Evolutionary conservation across 2,329 filamentous ascomycete species (phyloP).

Genomic region (Ophiostoma quercus): DNA sequence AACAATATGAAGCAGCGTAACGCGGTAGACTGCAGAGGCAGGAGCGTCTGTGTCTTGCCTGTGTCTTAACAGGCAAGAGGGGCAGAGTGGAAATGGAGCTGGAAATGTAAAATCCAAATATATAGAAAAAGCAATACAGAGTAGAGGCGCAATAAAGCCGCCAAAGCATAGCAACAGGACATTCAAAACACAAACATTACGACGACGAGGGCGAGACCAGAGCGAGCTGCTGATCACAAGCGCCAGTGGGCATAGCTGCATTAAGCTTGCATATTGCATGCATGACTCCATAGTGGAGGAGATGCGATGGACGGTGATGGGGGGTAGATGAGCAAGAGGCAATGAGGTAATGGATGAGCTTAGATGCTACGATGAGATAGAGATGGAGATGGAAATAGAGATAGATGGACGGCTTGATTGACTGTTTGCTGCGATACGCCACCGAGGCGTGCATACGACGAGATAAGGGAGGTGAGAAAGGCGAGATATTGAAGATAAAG

Average conservation of each 20-base stretch:
- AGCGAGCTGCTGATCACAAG: not conserved
- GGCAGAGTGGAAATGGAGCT: not conserved
- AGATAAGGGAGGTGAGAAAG: not conserved
- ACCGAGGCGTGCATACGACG: not conserved
- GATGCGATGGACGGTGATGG: not conserved
- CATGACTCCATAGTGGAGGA: slow-evolving; percentile 3
- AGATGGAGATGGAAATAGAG: too few species aligned
- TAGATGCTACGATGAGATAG: too few species aligned
- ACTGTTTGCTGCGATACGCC: not conserved
- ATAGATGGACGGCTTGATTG: not conserved
- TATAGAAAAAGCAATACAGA: not conserved
- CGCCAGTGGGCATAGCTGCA: slow-evolving; percentile 10
- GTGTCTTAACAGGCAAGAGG: not conserved
- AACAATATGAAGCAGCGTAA: not conserved
- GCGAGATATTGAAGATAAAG: not conserved
- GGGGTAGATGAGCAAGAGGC: not conserved
- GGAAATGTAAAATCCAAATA: not conserved
- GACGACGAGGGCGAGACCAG: slow-evolving; percentile 2
- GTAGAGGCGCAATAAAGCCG: not conserved
- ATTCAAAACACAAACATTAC: not conserved
- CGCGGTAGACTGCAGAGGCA: not conserved
- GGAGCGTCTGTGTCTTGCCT: not conserved
- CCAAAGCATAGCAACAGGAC: not conserved
- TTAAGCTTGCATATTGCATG: slow-evolving; percentile 14
- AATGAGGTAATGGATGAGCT: not conserved